Evolutionary conservation across 768 basidiomycete species (phyloP).

Genomic region (Mycena vulgaris): DNA sequence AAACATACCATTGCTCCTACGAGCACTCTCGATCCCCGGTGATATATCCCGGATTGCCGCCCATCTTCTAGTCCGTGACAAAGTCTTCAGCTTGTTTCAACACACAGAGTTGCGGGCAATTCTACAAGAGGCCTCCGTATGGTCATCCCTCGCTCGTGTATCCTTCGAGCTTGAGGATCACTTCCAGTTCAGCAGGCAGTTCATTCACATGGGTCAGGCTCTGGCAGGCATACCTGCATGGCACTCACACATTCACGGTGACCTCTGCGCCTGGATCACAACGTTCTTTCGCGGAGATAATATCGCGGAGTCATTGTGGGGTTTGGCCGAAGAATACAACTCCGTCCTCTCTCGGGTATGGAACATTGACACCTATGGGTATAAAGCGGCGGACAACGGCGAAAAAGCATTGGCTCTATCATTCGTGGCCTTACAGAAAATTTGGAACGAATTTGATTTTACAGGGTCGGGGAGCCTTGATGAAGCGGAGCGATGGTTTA

Average conservation of each 20-base stretch:
- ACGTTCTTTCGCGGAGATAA: constrained; percentile 10
- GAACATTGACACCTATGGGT: background rate
- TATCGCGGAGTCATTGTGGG: background rate
- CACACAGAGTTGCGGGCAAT: background rate
- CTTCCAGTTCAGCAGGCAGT: too few relatives aligned
- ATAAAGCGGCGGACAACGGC: background rate
- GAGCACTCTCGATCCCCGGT: background rate
- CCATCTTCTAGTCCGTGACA: background rate
- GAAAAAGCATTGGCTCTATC: constrained; percentile 1
- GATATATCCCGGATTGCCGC: background rate
- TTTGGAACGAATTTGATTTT: background rate
- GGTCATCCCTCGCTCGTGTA: background rate
- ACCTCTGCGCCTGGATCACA: constrained; percentile 16
- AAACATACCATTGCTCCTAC: background rate
- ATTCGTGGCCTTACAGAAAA: background rate
- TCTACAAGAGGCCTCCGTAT: background rate
- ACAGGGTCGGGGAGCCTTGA: background rate
- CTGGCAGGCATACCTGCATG: background rate
- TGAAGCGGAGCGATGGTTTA: background rate
- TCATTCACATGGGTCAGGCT: background rate
- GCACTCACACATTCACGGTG: background rate
- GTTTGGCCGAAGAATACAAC: background rate
- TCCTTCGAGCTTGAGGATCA: too few relatives aligned
- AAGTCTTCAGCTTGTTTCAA: background rate
- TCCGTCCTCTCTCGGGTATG: background rate